Conservation (phyloP, 768 basidiomycete genomes). For the Tricholoma terreum region DNA sequence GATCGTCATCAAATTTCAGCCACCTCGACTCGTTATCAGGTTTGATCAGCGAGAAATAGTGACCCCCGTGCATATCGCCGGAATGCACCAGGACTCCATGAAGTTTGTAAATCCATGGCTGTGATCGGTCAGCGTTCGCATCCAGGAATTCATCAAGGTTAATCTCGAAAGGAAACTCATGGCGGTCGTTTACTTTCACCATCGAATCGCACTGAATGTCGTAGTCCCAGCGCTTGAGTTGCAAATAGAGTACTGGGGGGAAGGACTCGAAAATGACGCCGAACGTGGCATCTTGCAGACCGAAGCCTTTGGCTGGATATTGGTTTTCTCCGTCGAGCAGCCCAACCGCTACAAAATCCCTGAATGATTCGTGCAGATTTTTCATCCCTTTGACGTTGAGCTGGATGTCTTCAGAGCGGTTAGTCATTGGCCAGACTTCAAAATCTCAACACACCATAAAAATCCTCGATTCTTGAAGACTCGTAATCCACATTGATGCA, state of each 20-base stretch:
- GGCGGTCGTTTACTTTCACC: conserved; percentile 99
- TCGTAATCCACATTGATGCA: conserved; percentile 98
- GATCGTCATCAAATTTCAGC: conserved; percentile 99
- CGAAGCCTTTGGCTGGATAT: conserved; percentile 94
- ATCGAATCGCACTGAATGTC: conserved; percentile 98
- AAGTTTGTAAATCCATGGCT: conserved; percentile 91
- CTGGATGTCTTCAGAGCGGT: conserved; percentile 75
- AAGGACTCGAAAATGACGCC: conserved; percentile 98
- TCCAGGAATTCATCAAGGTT: conserved; percentile 93
- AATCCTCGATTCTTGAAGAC: conserved; percentile 91
- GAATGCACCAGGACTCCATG: conserved; percentile 98
- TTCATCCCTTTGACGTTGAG: conserved; percentile 99
- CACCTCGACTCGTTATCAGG: conserved; percentile 93
- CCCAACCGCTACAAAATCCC: conserved; percentile 95
- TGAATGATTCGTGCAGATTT: conserved; percentile 94
- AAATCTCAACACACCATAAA: conserved; percentile 65
- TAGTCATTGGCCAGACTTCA: background rate
- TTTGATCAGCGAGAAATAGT: conserved; percentile 99
- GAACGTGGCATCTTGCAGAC: conserved; percentile 99
- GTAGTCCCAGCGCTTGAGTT: conserved; percentile 98
- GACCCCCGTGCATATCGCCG: conserved; percentile 96
- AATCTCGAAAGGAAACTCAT: conserved; percentile 98
- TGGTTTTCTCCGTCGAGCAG: conserved; percentile 99
- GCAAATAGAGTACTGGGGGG: conserved; percentile 97
- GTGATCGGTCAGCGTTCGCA: conserved; percentile 72